Conservation (phyloP, 2,329 filamentous ascomycete species). For the Nannizziopsis barbatae region DNA sequence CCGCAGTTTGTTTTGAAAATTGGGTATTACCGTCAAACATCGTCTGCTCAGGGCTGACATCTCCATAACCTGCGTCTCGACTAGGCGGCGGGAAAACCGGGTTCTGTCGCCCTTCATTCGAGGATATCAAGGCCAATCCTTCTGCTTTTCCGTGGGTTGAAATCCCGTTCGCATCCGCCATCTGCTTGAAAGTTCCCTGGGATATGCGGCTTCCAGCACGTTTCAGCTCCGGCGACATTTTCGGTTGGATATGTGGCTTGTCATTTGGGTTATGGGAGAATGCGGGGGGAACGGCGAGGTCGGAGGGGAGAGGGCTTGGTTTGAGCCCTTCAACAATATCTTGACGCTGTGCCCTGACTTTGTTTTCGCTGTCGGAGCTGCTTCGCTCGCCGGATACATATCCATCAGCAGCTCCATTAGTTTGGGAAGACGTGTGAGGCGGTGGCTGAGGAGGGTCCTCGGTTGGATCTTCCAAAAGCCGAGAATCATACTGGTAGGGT, state of each 20-base stretch:
- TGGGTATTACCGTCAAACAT: slow-evolving; percentile 23
- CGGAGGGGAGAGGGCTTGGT: slow-evolving; percentile 55
- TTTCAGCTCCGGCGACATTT: slow-evolving; percentile 65
- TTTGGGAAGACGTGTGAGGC: slow-evolving; percentile 24
- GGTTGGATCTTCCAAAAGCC: slow-evolving; percentile 16
- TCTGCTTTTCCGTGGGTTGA: slow-evolving; percentile 21
- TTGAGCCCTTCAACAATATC: slow-evolving; percentile 28
- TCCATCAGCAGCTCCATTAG: slow-evolving; percentile 18
- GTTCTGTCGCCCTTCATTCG: slow-evolving; percentile 16
- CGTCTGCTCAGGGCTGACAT: slow-evolving; percentile 24
- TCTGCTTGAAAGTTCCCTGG: slow-evolving; percentile 64
- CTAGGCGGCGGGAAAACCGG: background rate
- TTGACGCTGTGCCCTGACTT: slow-evolving; percentile 18
- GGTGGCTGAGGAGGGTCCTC: slow-evolving; percentile 31
- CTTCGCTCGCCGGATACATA: slow-evolving; percentile 27
- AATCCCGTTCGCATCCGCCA: slow-evolving; percentile 57
- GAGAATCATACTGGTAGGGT: slow-evolving; percentile 7
- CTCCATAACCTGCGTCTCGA: slow-evolving; percentile 3
- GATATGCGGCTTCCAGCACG: slow-evolving; percentile 78
- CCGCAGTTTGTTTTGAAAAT: slow-evolving; percentile 10
- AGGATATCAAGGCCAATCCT: slow-evolving; percentile 30
- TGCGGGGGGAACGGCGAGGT: slow-evolving; percentile 64
- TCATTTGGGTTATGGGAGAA: slow-evolving; percentile 66
- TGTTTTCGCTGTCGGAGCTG: slow-evolving; percentile 32
- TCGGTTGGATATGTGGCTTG: slow-evolving; percentile 56